Percentiles rank a stretch among this genome's conserved stretches.
Conservation (phyloP, 2,329 filamentous ascomycete genomes). For the Ascomycota sp. region DNA sequence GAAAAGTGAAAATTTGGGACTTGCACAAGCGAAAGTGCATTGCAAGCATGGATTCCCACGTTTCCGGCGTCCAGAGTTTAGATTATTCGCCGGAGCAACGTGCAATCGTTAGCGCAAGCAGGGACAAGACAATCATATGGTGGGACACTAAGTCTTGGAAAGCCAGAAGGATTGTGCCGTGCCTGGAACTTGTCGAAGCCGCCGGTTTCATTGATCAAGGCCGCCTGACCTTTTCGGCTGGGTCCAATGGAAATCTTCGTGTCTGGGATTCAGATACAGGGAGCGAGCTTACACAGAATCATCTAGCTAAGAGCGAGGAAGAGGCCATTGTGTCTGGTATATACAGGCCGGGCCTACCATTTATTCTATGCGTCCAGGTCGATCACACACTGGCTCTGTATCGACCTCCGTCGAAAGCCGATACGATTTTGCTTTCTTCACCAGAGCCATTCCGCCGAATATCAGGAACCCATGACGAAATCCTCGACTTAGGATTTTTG, state of each 20-base stretch:
- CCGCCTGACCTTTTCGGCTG: conserved; percentile 57
- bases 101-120: conserved; percentile 57
- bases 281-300: conserved; percentile 56
- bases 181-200: conserved; percentile 65
- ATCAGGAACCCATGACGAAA: conserved; percentile 90
- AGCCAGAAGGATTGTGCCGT: conserved; percentile 54
- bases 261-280: conserved; percentile 65
- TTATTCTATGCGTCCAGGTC: conserved; percentile 61
- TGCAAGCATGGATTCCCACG: conserved; percentile 69
- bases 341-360: conserved; percentile 39
- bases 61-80: conserved; percentile 75
- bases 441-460: conserved; percentile 48
- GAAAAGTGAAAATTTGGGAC: conserved; percentile 80
- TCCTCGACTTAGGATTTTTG: conserved; percentile 81
- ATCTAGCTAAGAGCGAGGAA: conserved; percentile 34
- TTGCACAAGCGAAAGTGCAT: conserved; percentile 60
- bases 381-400: conserved; percentile 75
- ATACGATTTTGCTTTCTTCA: conserved; percentile 13
- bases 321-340: conserved; percentile 52
- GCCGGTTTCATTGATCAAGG: conserved; percentile 58
- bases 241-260: conserved; percentile 59
- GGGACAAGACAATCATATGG: conserved; percentile 83
- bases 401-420: conserved; percentile 19
- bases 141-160: conserved; percentile 84
- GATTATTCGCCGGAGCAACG: conserved; percentile 60